Evolutionary conservation across 192 early-diverging fungal genomes (phyloP).

Genomic region (Backusella australiensis): DNA sequence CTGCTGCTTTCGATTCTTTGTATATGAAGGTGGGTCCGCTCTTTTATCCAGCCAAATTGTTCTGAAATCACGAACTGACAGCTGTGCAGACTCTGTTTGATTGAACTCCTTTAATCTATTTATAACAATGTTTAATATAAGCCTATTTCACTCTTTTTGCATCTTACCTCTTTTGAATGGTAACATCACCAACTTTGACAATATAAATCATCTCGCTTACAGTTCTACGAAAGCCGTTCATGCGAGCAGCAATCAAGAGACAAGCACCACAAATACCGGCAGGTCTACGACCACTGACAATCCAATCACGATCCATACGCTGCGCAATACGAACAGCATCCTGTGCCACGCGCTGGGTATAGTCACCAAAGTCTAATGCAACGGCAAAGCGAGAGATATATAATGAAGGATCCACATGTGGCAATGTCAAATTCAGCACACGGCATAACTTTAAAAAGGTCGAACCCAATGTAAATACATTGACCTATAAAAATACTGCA

Average conservation of each 20-base stretch:
- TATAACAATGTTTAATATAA: neutral
- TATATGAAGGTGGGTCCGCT: conserved; percentile 84
- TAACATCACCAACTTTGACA: conserved; percentile 48
- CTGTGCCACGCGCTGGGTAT: conserved; percentile 68
- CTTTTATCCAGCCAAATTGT: conserved; percentile 78
- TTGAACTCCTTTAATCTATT: conserved; percentile 79
- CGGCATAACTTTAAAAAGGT: conserved; percentile 79
- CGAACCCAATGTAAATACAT: conserved; percentile 86
- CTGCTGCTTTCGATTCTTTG: conserved; percentile 31
- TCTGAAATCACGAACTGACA: conserved; percentile 82
- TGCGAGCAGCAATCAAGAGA: conserved; percentile 84
- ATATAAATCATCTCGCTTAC: conserved; percentile 72
- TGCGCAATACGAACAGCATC: conserved; percentile 83
- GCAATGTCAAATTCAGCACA: conserved; percentile 55
- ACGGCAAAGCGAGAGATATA: conserved; percentile 92
- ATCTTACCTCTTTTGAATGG: conserved; percentile 69
- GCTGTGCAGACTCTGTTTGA: conserved; percentile 69
- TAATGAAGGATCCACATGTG: conserved; percentile 88
- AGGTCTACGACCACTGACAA: conserved; percentile 84
- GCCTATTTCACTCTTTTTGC: too few relatives aligned
- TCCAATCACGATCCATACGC: conserved; percentile 96
- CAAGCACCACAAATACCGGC: conserved; percentile 95
- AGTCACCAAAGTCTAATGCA: conserved; percentile 88
- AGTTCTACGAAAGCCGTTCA: conserved; percentile 87
- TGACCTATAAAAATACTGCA: conserved; percentile 43